phyloP scores from a whole-genome alignment of 2,329 filamentous ascomycete species.

The Fusarium albosuccineum region DNA sequence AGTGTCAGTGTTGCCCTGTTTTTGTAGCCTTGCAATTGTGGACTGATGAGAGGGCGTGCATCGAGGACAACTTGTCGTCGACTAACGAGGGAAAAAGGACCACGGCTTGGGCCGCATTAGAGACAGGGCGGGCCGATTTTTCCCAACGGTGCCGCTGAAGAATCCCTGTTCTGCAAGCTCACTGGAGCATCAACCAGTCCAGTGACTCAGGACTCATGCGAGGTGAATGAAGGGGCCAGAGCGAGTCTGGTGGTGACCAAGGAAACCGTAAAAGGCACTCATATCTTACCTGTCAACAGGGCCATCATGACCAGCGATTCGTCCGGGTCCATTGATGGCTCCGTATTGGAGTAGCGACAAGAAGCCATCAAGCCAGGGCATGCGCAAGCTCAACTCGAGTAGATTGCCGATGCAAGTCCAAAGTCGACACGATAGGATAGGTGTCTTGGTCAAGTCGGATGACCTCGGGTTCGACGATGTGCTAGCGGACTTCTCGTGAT shows the following conservation, averaged over 20 bases:
- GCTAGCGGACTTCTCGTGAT: conserved; percentile 41
- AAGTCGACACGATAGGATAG: conserved; percentile 81
- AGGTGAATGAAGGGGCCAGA: conserved; percentile 51
- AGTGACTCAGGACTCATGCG: conserved; percentile 63
- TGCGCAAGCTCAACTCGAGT: conserved; percentile 80
- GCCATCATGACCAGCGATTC: conserved; percentile 79
- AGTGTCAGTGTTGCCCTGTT: conserved; percentile 15
- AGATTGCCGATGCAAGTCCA: conserved; percentile 82
- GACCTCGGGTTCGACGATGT: conserved; percentile 23
- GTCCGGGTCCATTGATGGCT: conserved; percentile 79
- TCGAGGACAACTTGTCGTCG: conserved; percentile 13
- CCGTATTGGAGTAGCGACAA: conserved; percentile 82
- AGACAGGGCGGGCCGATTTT: conserved; percentile 36
- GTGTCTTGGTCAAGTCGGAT: conserved; percentile 59
- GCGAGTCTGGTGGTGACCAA: conserved; percentile 28
- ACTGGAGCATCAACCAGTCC: conserved; percentile 56
- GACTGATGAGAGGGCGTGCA: conserved; percentile 31
- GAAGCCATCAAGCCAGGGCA: conserved; percentile 89
- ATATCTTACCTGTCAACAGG: conserved; percentile 88
- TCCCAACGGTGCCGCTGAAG: conserved; percentile 31
- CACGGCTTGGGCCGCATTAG: conserved; percentile 34
- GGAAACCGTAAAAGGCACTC: conserved; percentile 49
- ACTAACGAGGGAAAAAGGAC: conserved; percentile 16
- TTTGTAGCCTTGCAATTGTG: conserved; percentile 16
- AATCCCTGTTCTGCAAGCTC: conserved; percentile 48